A percentile compares a stretch with the other conserved stretches of the same genome.
Evolutionary conservation across 192 early-diverging fungal genomes (phyloP).

Genomic region (Coemansia sp.): DNA sequence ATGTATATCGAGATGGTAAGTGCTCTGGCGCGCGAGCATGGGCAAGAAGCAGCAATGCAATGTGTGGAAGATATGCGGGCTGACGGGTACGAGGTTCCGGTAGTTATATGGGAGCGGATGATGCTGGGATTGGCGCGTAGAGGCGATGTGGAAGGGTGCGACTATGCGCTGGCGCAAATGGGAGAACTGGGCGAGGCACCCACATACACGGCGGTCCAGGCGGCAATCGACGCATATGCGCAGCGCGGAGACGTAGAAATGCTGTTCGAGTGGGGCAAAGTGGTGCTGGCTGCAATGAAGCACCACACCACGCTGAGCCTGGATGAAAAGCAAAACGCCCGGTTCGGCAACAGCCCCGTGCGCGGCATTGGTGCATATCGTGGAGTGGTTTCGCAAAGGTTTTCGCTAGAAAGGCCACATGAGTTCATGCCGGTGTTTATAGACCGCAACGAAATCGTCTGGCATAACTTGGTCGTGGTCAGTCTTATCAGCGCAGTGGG

Average conservation of each 20-base stretch:
- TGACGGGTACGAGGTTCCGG: conserved; percentile 24
- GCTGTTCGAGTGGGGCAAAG: conserved; percentile 39
- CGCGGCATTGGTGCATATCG: too few relatives aligned
- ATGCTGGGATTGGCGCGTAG: conserved; percentile 32
- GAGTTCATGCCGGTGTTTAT: conserved; percentile 28
- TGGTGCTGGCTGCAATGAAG: conserved; percentile 18
- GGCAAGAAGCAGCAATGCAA: conserved; percentile 20
- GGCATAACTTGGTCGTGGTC: conserved; percentile 35
- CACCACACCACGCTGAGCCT: conserved; percentile 17
- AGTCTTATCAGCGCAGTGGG: conserved; percentile 27
- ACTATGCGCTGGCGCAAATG: conserved; percentile 27
- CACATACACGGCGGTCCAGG: conserved; percentile 20
- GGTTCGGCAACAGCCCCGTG: neutral
- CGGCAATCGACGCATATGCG: conserved; percentile 38
- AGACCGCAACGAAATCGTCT: conserved; percentile 30
- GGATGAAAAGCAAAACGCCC: conserved; percentile 9
- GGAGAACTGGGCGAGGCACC: conserved; percentile 8
- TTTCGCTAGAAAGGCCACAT: conserved; percentile 22
- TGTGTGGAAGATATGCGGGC: conserved; percentile 29
- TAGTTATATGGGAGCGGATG: conserved; percentile 31
- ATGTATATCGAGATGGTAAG: conserved; percentile 47
- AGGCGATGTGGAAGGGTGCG: conserved; percentile 29
- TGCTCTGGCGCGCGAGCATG: conserved; percentile 16
- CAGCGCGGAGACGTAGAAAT: conserved; percentile 28
- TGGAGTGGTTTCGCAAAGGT: neutral